Base-by-base conservation (phyloP, 106 monocot species). In the Alisma plantagoaquatica region DNA sequence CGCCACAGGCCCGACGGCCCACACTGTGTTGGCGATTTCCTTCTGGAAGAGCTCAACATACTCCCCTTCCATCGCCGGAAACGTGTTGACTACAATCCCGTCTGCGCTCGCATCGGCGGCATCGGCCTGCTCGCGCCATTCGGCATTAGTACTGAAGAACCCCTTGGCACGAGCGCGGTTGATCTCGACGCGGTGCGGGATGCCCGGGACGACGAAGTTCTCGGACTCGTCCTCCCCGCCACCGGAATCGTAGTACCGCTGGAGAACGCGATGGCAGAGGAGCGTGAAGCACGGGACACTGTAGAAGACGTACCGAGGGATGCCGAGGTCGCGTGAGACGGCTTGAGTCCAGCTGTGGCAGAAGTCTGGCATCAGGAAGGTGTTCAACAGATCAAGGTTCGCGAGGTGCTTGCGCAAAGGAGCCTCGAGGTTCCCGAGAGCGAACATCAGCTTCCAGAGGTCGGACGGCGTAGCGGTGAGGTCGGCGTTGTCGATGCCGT, bases 301-400 rank as follows among this genome's bases (percentile, higher is more conserved):
- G 25, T 67, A 61, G 58, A 79, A 73, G 10, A 64, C 26, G n/a
- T 79, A 65, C 33, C 69, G 43, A 0, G 75, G 79, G 16, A 79
- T 56, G 5, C 32, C 24, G 17, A 75, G 61, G 19, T 53, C 55
- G 1, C 31, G 21, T 3, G 75, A 68, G 0, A 79, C 66, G 9
- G 29, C 16, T 11, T 4, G 38, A 7, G 75, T 62, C 79, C 79
- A 84, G 1, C 49, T 46, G 14, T 72, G 49, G 49, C 48, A 60
- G 7, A 56, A 20, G 48, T 84, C 84, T 11, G 67, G 11, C 23
- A 84, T 58, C 26, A 84, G 57, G 72, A 79, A 84, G 25, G 33
- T 46, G 3, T 65, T 65, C 2, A 23, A 55, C 1, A n/a, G n/a
- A 11, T 76, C 31, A 38, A 49, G 38, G 7, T 4, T 0, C 21